Evolutionary conservation across 768 basidiomycete genomes (phyloP), one percentile per base, ranked within the genome.

Genomic region (Boletus subcaerulescens): DNA sequence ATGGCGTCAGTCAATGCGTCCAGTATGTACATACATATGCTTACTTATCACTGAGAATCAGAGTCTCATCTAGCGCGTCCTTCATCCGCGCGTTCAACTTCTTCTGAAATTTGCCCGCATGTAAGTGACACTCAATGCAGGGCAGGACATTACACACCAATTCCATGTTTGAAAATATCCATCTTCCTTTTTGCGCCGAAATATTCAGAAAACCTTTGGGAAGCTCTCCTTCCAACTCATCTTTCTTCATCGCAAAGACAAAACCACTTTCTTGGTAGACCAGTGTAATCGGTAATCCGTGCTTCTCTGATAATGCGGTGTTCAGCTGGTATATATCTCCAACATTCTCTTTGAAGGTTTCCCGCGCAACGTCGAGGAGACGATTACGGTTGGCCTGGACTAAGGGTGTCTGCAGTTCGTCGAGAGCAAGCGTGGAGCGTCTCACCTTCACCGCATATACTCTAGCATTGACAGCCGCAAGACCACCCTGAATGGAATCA

Each of bases 311-410:
- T 14, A 93, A 71, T 0, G 72, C 73, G 15, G 76, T 74, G 55
- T 82, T 82, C 35, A 93, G 74, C 50, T 85, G 79, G 58, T 85
- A 85, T 50, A 97, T 92, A 64, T 99, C 96, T 15, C 84, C 81
- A 42, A 96, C 80, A 60, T 96, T 96, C 69, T 99, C 95, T 62
- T 88, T 91, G 75, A 87, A 98, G 0, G 95, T 95, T 68, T 93
- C 93, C 3, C 97, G 82, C 2, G 96, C 97, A 8, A 98, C 93
- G 59, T 98, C 96, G 31, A 99, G 85, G 11, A 96, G 77, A 29
- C 83, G 83, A 60, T 93, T 91, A 63, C 79, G 81, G 56, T 90
- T 89, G 3, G 91, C 89, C 81, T 88, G 44, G 8, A 47, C 42
- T 36, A 38, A 29, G 32, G 32, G 41, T 24, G 33, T 33, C 12